phyloP scores from a whole-genome alignment of 2,329 filamentous ascomycete genomes.

The Ascochyta koolunga region DNA sequence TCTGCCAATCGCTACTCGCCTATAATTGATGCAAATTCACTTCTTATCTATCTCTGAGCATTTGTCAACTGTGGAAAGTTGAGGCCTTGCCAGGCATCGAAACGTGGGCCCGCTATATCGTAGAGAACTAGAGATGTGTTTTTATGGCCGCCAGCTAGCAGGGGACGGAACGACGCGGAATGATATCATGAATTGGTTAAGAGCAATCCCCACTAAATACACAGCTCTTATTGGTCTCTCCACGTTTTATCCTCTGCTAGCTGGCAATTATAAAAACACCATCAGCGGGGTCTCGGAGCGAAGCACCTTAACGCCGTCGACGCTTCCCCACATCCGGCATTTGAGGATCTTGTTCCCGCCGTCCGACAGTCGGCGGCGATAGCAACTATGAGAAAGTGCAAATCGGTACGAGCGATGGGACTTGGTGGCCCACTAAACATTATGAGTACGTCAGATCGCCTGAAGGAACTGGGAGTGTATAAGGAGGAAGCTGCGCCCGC shows the following conservation, averaged over 20 bases:
- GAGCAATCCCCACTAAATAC: too few species aligned
- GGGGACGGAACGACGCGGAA: too few species aligned
- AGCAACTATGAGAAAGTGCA: neutral
- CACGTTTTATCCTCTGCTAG: too few species aligned
- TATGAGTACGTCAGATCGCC: neutral
- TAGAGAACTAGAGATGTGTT: too few species aligned
- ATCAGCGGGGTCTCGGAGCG: neutral
- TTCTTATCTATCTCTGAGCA: neutral
- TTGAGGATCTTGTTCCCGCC: neutral
- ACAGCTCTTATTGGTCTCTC: too few species aligned
- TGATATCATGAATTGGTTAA: too few species aligned
- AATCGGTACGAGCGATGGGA: neutral
- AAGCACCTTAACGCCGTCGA: neutral
- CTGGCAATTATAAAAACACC: too few species aligned
- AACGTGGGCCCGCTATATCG: neutral
- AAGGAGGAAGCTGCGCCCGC: neutral
- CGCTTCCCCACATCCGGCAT: neutral
- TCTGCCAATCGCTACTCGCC: neutral
- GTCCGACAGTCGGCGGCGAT: constrained; percentile 3
- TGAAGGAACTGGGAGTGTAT: neutral
- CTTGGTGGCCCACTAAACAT: constrained; percentile 4
- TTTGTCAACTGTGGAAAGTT: neutral
- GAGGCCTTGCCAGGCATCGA: neutral
- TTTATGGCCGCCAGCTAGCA: too few species aligned
- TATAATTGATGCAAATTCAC: neutral